Conservation (phyloP, 257 asterid genomes). For the Catharanthus roseus region DNA sequence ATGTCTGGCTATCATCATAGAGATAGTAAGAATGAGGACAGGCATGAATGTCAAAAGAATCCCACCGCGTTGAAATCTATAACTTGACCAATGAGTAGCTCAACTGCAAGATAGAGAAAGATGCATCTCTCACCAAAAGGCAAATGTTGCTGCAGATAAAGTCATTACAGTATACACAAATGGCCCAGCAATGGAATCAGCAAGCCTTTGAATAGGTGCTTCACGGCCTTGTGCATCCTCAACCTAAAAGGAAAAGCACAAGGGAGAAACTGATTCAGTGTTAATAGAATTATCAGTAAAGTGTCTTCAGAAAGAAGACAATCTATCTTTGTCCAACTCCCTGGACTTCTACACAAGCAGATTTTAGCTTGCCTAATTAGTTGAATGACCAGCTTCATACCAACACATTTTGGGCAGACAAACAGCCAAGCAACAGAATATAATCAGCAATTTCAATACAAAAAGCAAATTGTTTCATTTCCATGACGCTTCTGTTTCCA, state of each 20-base stretch:
- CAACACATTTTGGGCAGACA: neutral
- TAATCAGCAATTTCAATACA: neutral
- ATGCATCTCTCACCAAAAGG: constrained; percentile 64
- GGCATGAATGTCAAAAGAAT: neutral
- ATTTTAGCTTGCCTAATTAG: neutral
- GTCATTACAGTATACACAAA: constrained; percentile 93
- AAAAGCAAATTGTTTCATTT: neutral
- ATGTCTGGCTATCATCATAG: neutral
- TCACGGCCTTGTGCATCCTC: constrained; percentile 99
- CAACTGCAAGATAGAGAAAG: constrained; percentile 12
- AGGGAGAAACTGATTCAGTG: neutral
- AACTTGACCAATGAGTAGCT: neutral
- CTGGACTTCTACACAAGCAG: neutral
- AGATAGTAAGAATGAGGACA: neutral
- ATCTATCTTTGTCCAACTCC: neutral
- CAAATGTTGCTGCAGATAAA: constrained; percentile 87
- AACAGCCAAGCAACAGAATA: neutral
- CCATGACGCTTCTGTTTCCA: neutral
- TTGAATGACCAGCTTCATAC: neutral
- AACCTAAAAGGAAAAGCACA: constrained; percentile 39
- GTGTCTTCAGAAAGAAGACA: neutral
- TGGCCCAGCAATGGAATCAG: constrained; percentile 97
- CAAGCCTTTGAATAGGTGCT: constrained; percentile 99
- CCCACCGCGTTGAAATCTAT: neutral
- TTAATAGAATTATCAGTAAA: neutral